phyloP scores from a whole-genome alignment of 495 filamentous ascomycete species.

The Xylaria sp. region DNA sequence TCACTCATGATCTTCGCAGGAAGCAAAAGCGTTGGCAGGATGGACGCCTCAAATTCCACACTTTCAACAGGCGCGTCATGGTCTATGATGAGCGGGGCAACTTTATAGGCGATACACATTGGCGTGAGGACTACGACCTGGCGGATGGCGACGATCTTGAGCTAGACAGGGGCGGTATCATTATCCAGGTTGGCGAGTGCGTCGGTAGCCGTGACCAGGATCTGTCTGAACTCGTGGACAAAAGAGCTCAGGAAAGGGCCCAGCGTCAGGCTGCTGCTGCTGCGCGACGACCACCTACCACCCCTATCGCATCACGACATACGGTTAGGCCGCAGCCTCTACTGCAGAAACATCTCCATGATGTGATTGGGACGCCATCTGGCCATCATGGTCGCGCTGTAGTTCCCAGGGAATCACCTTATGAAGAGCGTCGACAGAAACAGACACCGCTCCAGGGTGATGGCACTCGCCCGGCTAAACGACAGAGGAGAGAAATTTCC shows the following conservation, averaged over 20 bases:
- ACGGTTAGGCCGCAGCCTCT: conserved; percentile 34
- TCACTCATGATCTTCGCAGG: conserved; percentile 79
- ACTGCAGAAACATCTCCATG: conserved; percentile 52
- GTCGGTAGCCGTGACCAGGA: conserved; percentile 78
- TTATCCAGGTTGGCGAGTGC: conserved; percentile 80
- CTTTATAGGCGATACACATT: conserved; percentile 85
- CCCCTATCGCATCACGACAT: conserved; percentile 19
- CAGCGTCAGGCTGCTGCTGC: conserved; percentile 47
- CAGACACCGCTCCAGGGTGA: conserved; percentile 27
- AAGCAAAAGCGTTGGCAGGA: conserved; percentile 95
- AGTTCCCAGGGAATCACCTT: conserved; percentile 55
- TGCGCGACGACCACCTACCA: conserved; percentile 34
- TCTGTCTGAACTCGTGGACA: conserved; percentile 73
- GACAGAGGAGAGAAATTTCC: conserved; percentile 43
- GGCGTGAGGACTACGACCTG: conserved; percentile 68
- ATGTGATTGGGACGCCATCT: conserved; percentile 54
- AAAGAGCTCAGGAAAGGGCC: conserved; percentile 60
- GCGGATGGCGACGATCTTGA: conserved; percentile 81
- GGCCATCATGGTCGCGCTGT: conserved; percentile 59
- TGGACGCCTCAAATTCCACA: conserved; percentile 84
- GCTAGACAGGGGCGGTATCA: conserved; percentile 73
- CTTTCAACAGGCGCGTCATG: conserved; percentile 92
- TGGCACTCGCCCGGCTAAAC: conserved; percentile 43
- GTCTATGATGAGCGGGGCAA: conserved; percentile 83
- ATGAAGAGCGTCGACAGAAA: conserved; percentile 53